These are phyloP conservation scores for Collybia nuda DNA, from an alignment of 768 basidiomycete genomes.

Conservation along the genomic window DNA sequence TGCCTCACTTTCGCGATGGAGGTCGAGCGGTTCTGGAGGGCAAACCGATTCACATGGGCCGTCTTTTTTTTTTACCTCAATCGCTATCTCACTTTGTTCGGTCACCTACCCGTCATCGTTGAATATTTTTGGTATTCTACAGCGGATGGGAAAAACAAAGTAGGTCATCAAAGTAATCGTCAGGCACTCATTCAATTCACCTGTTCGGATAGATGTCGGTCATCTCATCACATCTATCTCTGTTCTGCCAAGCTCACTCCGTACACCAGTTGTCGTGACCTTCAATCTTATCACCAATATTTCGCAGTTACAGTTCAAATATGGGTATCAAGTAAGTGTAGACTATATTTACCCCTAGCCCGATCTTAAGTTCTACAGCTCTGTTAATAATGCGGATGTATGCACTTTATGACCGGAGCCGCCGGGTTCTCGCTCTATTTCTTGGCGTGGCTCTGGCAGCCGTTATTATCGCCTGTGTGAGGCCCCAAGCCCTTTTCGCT, in stretches of 20 bases:
- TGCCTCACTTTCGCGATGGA: conserved; percentile 36
- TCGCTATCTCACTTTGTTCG: conserved; percentile 31
- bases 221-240: neutral
- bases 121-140: conserved; percentile 22
- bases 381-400: neutral
- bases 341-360: neutral
- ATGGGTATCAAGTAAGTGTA: conserved; percentile 9
- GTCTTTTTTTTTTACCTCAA: conserved; percentile 30
- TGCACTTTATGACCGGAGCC: conserved; percentile 2
- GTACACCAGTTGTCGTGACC: conserved; percentile 8
- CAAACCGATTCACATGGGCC: conserved; percentile 16
- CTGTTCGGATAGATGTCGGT: conserved; percentile 11
- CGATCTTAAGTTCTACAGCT: neutral
- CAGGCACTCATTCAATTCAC: conserved; percentile 2
- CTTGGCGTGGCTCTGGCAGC: neutral
- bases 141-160: conserved; percentile 10
- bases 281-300: conserved; percentile 15
- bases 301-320: conserved; percentile 14
- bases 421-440: neutral
- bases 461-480: neutral
- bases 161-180: conserved; percentile 3
- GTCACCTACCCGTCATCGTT: conserved; percentile 26
- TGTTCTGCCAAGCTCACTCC: neutral
- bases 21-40: conserved; percentile 35
- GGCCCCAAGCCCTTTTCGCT: neutral